phyloP scores from a whole-genome alignment of 78 protist species.

The Diacronema lutheri region DNA sequence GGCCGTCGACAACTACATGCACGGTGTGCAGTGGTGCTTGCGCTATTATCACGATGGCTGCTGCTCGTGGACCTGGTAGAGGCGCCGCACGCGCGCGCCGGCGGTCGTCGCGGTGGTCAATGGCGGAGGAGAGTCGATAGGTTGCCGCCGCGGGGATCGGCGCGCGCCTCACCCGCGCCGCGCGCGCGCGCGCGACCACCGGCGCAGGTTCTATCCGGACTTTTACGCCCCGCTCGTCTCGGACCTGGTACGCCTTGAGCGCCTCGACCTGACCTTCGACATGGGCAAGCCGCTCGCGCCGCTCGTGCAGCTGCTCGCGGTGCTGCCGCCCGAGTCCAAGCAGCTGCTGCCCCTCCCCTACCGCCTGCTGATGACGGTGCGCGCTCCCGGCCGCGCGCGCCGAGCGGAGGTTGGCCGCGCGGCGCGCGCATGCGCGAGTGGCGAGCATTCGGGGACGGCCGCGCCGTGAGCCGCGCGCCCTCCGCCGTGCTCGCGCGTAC shows the following conservation, averaged over 20 bases:
- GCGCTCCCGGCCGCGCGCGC: no score
- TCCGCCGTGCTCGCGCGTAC: no score
- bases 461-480: no score
- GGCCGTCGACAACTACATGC: background rate
- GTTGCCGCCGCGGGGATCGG: no score
- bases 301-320: conserved; percentile 23
- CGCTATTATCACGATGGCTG: background rate
- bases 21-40: background rate
- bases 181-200: background rate
- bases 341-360: background rate
- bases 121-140: no score
- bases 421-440: no score
- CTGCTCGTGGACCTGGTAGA: conserved; percentile 1
- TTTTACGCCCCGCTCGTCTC: conserved; percentile 46
- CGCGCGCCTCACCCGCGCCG: no score
- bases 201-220: conserved; percentile 37
- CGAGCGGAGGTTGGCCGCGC: no score
- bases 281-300: conserved; percentile 16
- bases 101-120: no score
- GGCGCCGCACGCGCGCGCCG: no score
- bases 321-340: conserved; percentile 32
- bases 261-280: background rate
- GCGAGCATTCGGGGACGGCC: no score
- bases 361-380: background rate
- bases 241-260: background rate